Evolutionary conservation across 2,329 filamentous ascomycete species (phyloP).

Genomic region (Aspergillus fumigatiaffinis): DNA sequence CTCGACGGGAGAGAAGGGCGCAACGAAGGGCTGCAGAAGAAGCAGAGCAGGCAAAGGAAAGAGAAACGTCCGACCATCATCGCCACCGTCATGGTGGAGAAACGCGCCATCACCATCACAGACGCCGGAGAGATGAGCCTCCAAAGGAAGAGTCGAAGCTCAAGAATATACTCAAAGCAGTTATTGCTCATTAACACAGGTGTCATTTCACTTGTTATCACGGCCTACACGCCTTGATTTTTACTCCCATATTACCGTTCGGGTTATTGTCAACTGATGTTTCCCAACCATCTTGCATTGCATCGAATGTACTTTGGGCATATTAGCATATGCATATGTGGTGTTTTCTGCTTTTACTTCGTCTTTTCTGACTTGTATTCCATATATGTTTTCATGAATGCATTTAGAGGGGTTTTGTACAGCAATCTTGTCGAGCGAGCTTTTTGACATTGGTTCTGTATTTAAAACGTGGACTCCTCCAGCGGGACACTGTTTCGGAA

Average conservation of each 20-base stretch:
- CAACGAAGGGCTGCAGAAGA: constrained; percentile 17
- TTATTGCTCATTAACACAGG: constrained; percentile 24
- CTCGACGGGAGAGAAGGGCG: constrained; percentile 22
- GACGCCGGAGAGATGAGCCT: constrained; percentile 26
- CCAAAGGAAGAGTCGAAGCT: constrained; percentile 26
- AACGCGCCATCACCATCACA: constrained; percentile 23
- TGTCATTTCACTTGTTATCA: neutral
- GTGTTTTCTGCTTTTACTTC: neutral
- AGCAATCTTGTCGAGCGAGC: neutral
- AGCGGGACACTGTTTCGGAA: neutral
- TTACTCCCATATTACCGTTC: constrained; percentile 7
- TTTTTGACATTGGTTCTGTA: neutral
- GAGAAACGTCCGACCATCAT: constrained; percentile 17
- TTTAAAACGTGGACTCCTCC: neutral
- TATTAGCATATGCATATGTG: neutral
- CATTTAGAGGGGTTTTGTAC: neutral
- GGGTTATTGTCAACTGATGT: constrained; percentile 9
- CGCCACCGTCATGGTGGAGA: constrained; percentile 22
- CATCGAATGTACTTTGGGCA: neutral
- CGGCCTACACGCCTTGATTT: neutral
- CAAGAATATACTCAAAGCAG: constrained; percentile 27
- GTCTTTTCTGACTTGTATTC: neutral
- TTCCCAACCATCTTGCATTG: neutral
- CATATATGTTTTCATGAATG: neutral
- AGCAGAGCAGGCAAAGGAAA: constrained; percentile 13